These are phyloP conservation scores for Leccinum arenicola DNA, from an alignment of 768 basidiomycete genomes.

Conservation along the genomic window DNA sequence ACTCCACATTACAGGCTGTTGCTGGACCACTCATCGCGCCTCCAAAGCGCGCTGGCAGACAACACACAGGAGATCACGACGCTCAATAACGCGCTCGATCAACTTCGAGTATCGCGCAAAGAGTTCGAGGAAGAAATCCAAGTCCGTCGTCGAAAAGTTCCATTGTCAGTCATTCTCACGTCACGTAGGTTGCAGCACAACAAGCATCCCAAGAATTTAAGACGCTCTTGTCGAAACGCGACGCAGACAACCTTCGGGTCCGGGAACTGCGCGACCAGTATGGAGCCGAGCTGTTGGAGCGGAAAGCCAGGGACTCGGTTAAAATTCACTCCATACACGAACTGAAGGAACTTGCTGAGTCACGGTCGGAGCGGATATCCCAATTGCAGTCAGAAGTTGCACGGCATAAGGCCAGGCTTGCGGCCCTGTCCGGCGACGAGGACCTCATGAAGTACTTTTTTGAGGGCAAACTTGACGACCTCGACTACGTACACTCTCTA, in stretches of 20 bases:
- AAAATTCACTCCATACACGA: conserved; percentile 62
- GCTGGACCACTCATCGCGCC: conserved; percentile 47
- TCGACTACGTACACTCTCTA: conserved; percentile 49
- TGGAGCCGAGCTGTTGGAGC: conserved; percentile 62
- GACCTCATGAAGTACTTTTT: conserved; percentile 74
- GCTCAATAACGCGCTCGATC: conserved; percentile 44
- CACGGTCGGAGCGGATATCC: conserved; percentile 70
- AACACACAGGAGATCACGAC: conserved; percentile 37
- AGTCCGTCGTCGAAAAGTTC: conserved; percentile 35
- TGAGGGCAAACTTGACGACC: conserved; percentile 50
- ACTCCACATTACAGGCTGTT: conserved; percentile 55
- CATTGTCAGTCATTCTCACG: conserved; percentile 11
- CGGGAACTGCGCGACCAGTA: conserved; percentile 72
- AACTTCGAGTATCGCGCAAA: conserved; percentile 37
- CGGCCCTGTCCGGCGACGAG: conserved; percentile 65
- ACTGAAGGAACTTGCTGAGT: conserved; percentile 60
- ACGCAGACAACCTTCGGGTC: conserved; percentile 63
- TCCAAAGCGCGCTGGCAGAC: conserved; percentile 44
- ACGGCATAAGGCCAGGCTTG: conserved; percentile 73
- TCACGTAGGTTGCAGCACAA: conserved; percentile 39
- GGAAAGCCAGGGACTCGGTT: conserved; percentile 58
- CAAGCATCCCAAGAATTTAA: conserved; percentile 64
- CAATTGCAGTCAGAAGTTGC: conserved; percentile 70
- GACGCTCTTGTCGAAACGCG: conserved; percentile 56
- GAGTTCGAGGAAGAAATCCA: conserved; percentile 45